Conservation (phyloP, 345 rosid species). For the Adansonia digitata region DNA sequence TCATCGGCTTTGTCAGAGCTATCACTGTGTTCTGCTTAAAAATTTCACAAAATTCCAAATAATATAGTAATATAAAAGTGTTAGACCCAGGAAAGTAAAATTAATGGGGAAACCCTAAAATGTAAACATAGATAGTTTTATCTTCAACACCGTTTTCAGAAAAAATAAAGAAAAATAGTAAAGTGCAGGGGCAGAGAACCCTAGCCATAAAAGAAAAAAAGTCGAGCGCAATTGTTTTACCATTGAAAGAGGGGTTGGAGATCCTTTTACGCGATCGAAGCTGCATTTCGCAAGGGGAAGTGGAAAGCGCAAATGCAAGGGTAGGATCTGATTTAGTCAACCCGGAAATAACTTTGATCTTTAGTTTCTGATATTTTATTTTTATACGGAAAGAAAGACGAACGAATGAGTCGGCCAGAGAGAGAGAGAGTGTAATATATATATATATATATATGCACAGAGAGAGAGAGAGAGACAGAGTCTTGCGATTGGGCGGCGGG, state of each 20-base stretch:
- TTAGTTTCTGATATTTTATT: background rate
- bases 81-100: background rate
- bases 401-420: background rate
- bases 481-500: conserved; percentile 4
- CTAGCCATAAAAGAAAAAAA: background rate
- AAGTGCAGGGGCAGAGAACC: background rate
- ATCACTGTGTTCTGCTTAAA: conserved; percentile 16
- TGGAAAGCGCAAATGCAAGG: background rate
- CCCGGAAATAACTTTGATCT: background rate
- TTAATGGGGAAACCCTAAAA: background rate
- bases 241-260: background rate
- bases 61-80: background rate
- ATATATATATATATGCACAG: too few species aligned
- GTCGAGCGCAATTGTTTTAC: background rate
- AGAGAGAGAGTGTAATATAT: background rate
- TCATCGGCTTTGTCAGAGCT: conserved; percentile 9
- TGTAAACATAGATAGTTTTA: background rate
- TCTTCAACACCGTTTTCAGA: background rate
- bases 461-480: background rate
- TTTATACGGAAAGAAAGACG: background rate
- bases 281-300: background rate
- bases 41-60: background rate
- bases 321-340: background rate
- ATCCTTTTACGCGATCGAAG: conserved; percentile 14
- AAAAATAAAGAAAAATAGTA: background rate